Evolutionary conservation across 352 stramenopile species (phyloP).

Genomic region (Globisporangium camurandrum): DNA sequence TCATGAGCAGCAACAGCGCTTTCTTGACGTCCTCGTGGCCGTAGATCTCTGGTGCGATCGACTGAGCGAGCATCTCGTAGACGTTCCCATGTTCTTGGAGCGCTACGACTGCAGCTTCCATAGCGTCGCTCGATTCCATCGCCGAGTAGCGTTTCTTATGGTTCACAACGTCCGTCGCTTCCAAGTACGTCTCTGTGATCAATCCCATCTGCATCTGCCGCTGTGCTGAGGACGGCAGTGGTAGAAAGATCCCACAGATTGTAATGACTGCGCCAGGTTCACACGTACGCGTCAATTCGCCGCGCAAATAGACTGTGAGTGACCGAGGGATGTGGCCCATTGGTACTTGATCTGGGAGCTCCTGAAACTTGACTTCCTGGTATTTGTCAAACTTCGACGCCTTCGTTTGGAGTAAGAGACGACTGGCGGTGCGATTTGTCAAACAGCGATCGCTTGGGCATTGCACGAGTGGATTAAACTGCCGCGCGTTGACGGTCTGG

Average conservation of each 20-base stretch:
- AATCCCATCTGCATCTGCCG: conserved; percentile 95
- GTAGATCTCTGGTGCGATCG: conserved; percentile 99
- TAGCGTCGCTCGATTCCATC: conserved; percentile 78
- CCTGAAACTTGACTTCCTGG: conserved; percentile 98
- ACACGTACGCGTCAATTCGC: conserved; percentile 91
- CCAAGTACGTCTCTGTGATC: conserved; percentile 96
- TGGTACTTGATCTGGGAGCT: conserved; percentile 90
- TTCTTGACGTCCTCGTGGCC: conserved; percentile 99
- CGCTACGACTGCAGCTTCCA: conserved; percentile 67
- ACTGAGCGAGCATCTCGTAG: conserved; percentile 92
- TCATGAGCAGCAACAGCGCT: conserved; percentile 95
- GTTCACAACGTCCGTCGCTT: conserved; percentile 92
- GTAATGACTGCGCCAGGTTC: conserved; percentile 95
- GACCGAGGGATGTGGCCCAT: conserved; percentile 97
- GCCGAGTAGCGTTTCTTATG: conserved; percentile 98
- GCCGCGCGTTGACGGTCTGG: conserved; percentile 89
- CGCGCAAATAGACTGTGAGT: conserved; percentile 88
- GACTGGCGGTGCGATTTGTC: conserved; percentile 68
- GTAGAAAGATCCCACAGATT: conserved; percentile 95
- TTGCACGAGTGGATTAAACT: conserved; percentile 91
- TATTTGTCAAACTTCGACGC: conserved; percentile 99
- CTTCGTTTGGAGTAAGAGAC: conserved; percentile 93
- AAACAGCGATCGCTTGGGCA: conserved; percentile 89
- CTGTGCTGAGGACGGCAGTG: conserved; percentile 88
- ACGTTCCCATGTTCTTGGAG: conserved; percentile 72